Conservation (phyloP, 305 asterid species). For the Fraxinus floribunda region DNA sequence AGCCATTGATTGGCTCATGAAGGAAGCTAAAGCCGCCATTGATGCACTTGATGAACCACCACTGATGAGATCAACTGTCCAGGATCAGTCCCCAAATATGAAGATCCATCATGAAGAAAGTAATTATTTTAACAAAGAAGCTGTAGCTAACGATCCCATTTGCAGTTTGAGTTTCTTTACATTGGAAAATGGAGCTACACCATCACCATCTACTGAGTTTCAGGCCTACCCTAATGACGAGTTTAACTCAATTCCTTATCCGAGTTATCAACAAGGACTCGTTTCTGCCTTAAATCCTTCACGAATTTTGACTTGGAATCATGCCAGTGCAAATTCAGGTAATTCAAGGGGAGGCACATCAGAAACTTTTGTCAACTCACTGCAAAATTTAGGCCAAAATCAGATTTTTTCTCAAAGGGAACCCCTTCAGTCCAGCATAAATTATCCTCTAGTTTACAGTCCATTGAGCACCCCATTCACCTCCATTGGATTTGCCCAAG, state of each 20-base stretch:
- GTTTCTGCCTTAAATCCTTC: constrained; percentile 26
- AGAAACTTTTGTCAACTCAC: neutral
- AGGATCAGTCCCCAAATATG: neutral
- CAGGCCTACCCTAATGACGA: constrained; percentile 16
- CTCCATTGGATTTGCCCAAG: constrained; percentile 21
- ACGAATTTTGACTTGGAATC: constrained; percentile 28
- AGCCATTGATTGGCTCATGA: constrained; percentile 46
- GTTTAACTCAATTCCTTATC: constrained; percentile 9
- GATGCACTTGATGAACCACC: constrained; percentile 29
- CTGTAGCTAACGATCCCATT: neutral
- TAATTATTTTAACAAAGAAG: neutral
- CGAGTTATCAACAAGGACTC: constrained; percentile 28
- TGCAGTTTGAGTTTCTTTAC: constrained; percentile 6
- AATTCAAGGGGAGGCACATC: constrained; percentile 3
- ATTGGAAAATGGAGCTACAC: neutral
- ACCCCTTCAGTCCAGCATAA: constrained; percentile 85
- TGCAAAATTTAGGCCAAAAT: constrained; percentile 17
- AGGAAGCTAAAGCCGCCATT: constrained; percentile 39
- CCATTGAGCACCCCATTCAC: constrained; percentile 26
- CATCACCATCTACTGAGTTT: constrained; percentile 2
- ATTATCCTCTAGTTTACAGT: constrained; percentile 24
- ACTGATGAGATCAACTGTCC: neutral
- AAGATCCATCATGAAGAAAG: neutral
- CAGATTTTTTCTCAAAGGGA: constrained; percentile 56
- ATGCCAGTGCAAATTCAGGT: constrained; percentile 16